Evolutionary conservation across 2,329 filamentous ascomycete species (phyloP).

Genomic region (Penicillium sp.): DNA sequence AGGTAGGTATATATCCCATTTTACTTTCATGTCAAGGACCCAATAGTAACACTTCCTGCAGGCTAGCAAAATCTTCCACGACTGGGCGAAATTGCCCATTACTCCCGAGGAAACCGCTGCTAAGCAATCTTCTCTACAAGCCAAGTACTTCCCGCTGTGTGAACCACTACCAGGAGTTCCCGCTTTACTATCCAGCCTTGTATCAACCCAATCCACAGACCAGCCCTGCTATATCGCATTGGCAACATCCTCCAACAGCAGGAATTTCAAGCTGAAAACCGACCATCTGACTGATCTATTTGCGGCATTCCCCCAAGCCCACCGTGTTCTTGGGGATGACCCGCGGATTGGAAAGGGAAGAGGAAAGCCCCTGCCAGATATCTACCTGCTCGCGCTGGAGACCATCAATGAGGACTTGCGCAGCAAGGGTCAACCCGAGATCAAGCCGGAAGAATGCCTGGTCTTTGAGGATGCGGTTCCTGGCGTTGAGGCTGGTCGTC

Average conservation of each 20-base stretch:
- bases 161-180: constrained; percentile 74
- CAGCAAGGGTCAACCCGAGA: constrained; percentile 53
- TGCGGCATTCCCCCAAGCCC: constrained; percentile 58
- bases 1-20: constrained; percentile 35
- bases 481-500: constrained; percentile 81
- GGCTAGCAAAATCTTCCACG: constrained; percentile 61
- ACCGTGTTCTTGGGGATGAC: constrained; percentile 82
- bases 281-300: constrained; percentile 51
- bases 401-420: constrained; percentile 73
- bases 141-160: constrained; percentile 66
- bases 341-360: constrained; percentile 67
- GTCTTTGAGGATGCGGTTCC: constrained; percentile 96
- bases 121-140: constrained; percentile 61
- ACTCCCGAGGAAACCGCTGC: constrained; percentile 60
- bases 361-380: constrained; percentile 94
- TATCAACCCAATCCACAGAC: constrained; percentile 32
- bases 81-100: constrained; percentile 85
- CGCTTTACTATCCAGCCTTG: constrained; percentile 54
- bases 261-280: constrained; percentile 75
- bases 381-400: constrained; percentile 80
- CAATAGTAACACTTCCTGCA: constrained; percentile 24
- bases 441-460: constrained; percentile 80
- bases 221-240: constrained; percentile 71
- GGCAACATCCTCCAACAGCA: constrained; percentile 70
- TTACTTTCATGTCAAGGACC: neutral